phyloP scores from a whole-genome alignment of 2,329 filamentous ascomycete genomes.

The Hypoxylon sp. region DNA sequence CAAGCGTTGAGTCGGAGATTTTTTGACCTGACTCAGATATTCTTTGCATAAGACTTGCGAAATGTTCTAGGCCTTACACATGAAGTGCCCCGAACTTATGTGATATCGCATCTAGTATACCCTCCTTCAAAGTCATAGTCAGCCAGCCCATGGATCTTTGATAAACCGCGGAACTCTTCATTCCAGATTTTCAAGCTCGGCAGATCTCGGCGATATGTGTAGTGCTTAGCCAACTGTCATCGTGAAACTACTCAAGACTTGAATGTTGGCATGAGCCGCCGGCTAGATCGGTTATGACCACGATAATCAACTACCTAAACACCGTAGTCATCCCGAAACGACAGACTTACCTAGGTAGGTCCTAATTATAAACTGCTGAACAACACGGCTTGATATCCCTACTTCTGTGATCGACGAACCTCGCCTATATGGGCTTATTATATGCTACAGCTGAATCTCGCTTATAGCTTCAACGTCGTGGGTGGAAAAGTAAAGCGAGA shows the following conservation, averaged over 20 bases:
- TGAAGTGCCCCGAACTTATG: neutral
- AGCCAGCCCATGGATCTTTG: constrained; percentile 2
- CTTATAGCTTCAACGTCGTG: neutral
- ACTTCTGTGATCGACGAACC: neutral
- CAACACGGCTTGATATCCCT: neutral
- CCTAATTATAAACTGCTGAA: neutral
- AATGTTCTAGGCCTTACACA: neutral
- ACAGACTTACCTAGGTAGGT: neutral
- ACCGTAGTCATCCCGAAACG: neutral
- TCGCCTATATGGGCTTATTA: neutral
- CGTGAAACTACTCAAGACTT: constrained; percentile 11
- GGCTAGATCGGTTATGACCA: neutral
- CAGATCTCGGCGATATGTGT: neutral
- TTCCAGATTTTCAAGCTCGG: neutral
- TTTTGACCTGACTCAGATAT: constrained; percentile 25
- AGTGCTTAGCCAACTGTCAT: neutral
- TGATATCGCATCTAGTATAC: neutral
- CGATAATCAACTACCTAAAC: neutral
- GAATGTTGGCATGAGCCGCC: constrained; percentile 3
- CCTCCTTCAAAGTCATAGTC: neutral
- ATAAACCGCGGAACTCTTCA: neutral
- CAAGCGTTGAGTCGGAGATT: constrained; percentile 2
- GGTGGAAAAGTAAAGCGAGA: neutral
- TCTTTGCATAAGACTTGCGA: neutral
- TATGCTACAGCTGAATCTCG: neutral